Percentiles rank a stretch among this genome's conserved stretches.
Evolutionary conservation across 2,329 filamentous ascomycete species (phyloP).

Genomic region (Trichoderma cornu-damae): DNA sequence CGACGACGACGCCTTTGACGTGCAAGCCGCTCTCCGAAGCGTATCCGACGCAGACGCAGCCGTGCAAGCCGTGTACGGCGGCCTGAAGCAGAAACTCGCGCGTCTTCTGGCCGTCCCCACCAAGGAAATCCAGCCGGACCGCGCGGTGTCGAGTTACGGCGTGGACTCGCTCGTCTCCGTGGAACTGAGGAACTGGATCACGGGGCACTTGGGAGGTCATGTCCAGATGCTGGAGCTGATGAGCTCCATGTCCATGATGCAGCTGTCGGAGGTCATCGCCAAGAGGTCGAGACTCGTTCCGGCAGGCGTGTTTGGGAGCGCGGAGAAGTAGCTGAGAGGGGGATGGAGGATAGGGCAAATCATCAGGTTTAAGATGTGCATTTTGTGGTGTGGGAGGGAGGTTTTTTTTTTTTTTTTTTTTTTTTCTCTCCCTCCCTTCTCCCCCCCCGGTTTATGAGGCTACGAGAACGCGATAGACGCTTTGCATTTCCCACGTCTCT

Average conservation of each 20-base stretch:
- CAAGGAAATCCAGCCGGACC: slow-evolving; percentile 17
- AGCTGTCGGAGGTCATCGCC: slow-evolving; percentile 14
- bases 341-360: neutral
- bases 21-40: neutral
- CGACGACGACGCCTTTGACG: slow-evolving; percentile 10
- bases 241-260: slow-evolving; percentile 16
- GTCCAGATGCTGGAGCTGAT: slow-evolving; percentile 18
- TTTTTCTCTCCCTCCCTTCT: no score
- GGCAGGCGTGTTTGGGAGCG: slow-evolving; percentile 2
- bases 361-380: neutral
- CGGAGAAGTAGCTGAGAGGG: neutral
- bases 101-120: slow-evolving; percentile 5
- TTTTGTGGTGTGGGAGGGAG: neutral
- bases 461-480: neutral
- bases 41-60: neutral
- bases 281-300: slow-evolving; percentile 17
- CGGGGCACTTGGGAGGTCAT: slow-evolving; percentile 5
- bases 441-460: neutral
- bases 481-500: neutral
- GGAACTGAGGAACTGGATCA: slow-evolving; percentile 18
- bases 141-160: slow-evolving; percentile 17
- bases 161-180: slow-evolving; percentile 18
- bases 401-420: no score
- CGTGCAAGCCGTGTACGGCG: slow-evolving; percentile 5
- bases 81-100: slow-evolving; percentile 17